phyloP scores from a whole-genome alignment of 202 grass and related monocot genomes.

The Setaria italica region DNA sequence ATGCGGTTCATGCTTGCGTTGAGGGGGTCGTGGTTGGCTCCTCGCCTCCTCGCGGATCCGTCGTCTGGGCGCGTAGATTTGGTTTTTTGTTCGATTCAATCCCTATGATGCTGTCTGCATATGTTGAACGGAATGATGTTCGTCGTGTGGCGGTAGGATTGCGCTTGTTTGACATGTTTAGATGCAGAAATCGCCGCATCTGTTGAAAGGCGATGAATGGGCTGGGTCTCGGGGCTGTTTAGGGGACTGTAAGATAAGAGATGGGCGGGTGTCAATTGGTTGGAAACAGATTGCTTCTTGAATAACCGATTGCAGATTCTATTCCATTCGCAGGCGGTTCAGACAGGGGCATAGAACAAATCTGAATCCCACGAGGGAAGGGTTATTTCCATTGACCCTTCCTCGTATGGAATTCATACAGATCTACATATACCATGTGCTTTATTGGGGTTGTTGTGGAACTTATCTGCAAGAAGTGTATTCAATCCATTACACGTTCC shows the following conservation, averaged over 20 bases:
- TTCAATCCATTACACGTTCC: background rate
- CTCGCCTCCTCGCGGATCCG: conserved; percentile 1
- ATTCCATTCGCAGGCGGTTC: conserved; percentile 47
- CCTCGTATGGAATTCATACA: background rate
- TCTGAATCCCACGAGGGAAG: background rate
- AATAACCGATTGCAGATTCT: conserved; percentile 52
- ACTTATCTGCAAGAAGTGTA: background rate
- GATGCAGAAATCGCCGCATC: background rate
- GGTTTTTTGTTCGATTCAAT: background rate
- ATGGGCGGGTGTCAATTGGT: background rate
- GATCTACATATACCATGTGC: background rate
- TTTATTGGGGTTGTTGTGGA: background rate
- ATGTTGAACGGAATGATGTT: background rate
- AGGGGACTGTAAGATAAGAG: background rate
- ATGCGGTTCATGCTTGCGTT: background rate
- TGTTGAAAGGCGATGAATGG: background rate
- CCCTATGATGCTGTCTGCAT: background rate
- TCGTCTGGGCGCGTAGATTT: conserved; percentile 15
- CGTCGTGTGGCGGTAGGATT: background rate
- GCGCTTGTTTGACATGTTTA: background rate
- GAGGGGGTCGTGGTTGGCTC: background rate
- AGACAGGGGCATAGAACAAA: conserved; percentile 65
- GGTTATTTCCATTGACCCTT: conserved; percentile 12
- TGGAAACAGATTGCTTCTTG: conserved; percentile 40
- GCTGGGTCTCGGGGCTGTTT: background rate